Evolutionary conservation across 768 basidiomycete genomes (phyloP).

Genomic region (Strobilomyces echinocephalus): DNA sequence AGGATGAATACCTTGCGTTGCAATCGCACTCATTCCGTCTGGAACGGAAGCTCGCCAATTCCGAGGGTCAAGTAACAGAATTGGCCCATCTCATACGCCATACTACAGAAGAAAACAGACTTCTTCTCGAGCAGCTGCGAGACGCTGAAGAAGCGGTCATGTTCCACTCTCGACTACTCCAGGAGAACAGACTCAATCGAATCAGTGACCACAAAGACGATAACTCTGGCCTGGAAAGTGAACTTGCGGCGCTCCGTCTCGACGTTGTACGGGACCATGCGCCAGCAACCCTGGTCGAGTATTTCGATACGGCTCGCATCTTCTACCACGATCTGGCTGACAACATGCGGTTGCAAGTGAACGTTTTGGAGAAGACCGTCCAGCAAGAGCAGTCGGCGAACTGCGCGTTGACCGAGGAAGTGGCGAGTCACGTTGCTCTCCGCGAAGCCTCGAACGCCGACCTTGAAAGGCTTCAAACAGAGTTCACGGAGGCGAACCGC

Average conservation of each 20-base stretch:
- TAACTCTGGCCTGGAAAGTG: constrained; percentile 16
- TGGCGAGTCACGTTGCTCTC: constrained; percentile 37
- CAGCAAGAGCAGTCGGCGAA: constrained; percentile 17
- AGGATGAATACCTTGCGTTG: constrained; percentile 35
- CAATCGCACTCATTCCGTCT: constrained; percentile 47
- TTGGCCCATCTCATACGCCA: constrained; percentile 60
- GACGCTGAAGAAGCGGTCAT: constrained; percentile 16
- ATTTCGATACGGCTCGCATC: constrained; percentile 23
- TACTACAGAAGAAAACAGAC: constrained; percentile 45
- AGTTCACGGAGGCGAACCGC: constrained; percentile 27
- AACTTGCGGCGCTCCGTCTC: constrained; percentile 11
- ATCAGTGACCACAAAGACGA: not conserved
- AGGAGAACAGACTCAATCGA: constrained; percentile 4
- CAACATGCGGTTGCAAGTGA: constrained; percentile 26
- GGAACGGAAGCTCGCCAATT: constrained; percentile 64
- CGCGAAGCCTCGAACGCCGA: constrained; percentile 41
- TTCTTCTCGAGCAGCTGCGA: constrained; percentile 31
- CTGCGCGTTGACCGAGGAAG: constrained; percentile 29
- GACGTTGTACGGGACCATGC: constrained; percentile 15
- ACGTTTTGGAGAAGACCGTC: constrained; percentile 5
- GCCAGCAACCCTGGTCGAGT: constrained; percentile 11
- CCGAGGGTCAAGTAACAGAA: constrained; percentile 63
- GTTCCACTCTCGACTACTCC: constrained; percentile 11
- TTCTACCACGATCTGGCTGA: constrained; percentile 37
- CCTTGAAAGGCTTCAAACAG: constrained; percentile 38